These are phyloP conservation scores for Chrysoporthe deuterocubensis DNA, from an alignment of 2,329 filamentous ascomycete genomes.

Conservation along the genomic window DNA sequence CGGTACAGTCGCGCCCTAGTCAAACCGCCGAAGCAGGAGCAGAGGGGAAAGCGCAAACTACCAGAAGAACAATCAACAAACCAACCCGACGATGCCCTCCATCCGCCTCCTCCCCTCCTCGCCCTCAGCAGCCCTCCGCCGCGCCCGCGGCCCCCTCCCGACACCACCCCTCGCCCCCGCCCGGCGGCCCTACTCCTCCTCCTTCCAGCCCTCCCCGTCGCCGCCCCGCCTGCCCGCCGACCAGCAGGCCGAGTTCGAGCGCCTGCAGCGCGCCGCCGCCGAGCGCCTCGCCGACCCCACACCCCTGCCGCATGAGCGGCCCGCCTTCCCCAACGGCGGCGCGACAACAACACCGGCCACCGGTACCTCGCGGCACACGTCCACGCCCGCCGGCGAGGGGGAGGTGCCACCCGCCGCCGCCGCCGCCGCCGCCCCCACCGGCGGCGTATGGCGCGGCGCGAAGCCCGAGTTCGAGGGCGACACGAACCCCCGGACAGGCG, in stretches of 20 bases:
- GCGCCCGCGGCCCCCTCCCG: not conserved
- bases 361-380: slow-evolving; percentile 34
- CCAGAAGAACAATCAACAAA: not conserved
- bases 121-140: not conserved
- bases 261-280: slow-evolving; percentile 70
- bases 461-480: slow-evolving; percentile 93
- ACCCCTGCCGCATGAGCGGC: slow-evolving; percentile 34
- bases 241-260: slow-evolving; percentile 89
- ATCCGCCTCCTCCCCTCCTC: slow-evolving; percentile 16
- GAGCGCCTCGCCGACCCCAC: slow-evolving; percentile 46
- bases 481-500: slow-evolving; percentile 88
- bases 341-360: slow-evolving; percentile 29
- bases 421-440: slow-evolving; percentile 31
- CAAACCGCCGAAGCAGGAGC: too few relatives aligned
- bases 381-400: slow-evolving; percentile 30
- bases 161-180: slow-evolving; percentile 13
- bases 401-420: slow-evolving; percentile 8
- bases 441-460: slow-evolving; percentile 74
- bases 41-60: too few relatives aligned
- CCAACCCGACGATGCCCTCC: slow-evolving; percentile 11
- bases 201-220: slow-evolving; percentile 62
- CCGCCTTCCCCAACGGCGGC: slow-evolving; percentile 24
- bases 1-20: too few relatives aligned
- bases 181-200: slow-evolving; percentile 39
- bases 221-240: slow-evolving; percentile 86